A percentile compares a stretch with the other conserved stretches of the same genome.
phyloP scores from a whole-genome alignment of 2,329 filamentous ascomycete species.

The Aspergillus sp. region DNA sequence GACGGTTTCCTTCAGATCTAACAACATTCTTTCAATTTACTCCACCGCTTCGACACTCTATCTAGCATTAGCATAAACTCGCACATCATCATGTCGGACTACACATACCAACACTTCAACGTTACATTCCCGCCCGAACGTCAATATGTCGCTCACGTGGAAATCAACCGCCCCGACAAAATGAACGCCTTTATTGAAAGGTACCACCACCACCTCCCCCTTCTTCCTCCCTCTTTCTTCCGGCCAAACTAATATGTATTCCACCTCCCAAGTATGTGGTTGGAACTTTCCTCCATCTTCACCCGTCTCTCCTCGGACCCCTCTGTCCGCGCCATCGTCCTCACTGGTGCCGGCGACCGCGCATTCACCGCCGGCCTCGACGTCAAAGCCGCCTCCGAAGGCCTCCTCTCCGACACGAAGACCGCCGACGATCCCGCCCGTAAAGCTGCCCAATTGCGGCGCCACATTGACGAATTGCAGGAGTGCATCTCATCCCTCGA shows the following conservation, averaged over 20 bases:
- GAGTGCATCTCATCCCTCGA: constrained; percentile 74
- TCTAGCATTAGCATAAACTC: background rate
- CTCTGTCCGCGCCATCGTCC: constrained; percentile 72
- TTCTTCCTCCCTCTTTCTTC: background rate
- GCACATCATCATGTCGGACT: constrained; percentile 26
- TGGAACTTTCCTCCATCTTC: constrained; percentile 75
- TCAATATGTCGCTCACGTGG: constrained; percentile 80
- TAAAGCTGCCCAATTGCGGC: constrained; percentile 62
- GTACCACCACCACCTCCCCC: constrained; percentile 34
- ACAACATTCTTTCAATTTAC: background rate
- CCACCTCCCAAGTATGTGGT: constrained; percentile 67
- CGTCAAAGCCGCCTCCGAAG: constrained; percentile 67
- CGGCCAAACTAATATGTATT: constrained; percentile 4
- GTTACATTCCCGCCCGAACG: constrained; percentile 63
- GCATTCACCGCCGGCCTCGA: constrained; percentile 89
- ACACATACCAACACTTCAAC: constrained; percentile 62
- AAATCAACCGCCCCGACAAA: constrained; percentile 85
- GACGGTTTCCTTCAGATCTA: background rate
- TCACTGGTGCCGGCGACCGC: constrained; percentile 77
- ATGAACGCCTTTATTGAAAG: constrained; percentile 81
- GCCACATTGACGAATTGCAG: constrained; percentile 79
- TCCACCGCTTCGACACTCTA: background rate
- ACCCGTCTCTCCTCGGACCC: constrained; percentile 69
- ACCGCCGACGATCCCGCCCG: constrained; percentile 61
- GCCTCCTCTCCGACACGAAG: constrained; percentile 46